A percentile compares a stretch with the other conserved stretches of the same genome.
Conservation (phyloP, 164 flowering plant species). For the Chloranthus sessilifolius region DNA sequence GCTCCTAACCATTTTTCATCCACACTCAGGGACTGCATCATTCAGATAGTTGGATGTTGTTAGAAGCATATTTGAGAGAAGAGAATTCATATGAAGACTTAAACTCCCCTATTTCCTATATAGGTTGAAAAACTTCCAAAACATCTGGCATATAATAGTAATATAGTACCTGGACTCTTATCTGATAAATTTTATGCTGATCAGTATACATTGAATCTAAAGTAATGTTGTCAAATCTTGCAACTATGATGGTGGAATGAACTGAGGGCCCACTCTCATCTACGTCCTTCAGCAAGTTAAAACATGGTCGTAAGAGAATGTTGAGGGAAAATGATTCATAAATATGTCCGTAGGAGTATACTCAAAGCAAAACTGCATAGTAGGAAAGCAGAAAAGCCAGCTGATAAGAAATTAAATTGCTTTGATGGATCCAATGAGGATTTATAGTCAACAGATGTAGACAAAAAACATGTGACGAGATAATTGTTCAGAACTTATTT, state of each 20-base stretch:
- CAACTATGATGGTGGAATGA: conserved; percentile 46
- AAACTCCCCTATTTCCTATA: neutral
- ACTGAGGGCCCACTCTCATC: conserved; percentile 29
- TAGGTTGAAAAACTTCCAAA: neutral
- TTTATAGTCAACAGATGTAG: too few relatives aligned
- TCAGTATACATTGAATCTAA: conserved; percentile 49
- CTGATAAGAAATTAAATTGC: too few relatives aligned
- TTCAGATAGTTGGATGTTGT: conserved; percentile 5
- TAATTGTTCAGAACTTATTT: too few relatives aligned
- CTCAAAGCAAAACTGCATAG: too few relatives aligned
- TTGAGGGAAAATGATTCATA: too few relatives aligned
- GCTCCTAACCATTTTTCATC: conserved; percentile 92
- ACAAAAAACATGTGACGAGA: too few relatives aligned
- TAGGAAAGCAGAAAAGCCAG: too few relatives aligned
- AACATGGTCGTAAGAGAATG: conserved; percentile 2
- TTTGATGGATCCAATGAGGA: too few relatives aligned
- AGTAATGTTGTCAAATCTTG: conserved; percentile 49
- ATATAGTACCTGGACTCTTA: conserved; percentile 58
- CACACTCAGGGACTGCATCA: conserved; percentile 60
- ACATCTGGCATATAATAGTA: neutral
- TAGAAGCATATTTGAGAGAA: conserved; percentile 5
- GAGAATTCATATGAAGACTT: neutral
- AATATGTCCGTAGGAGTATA: too few relatives aligned
- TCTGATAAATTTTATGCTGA: conserved; percentile 40
- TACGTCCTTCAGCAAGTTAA: conserved; percentile 38